phyloP scores from a whole-genome alignment of 2,329 filamentous ascomycete species.

The Claviceps paspali region DNA sequence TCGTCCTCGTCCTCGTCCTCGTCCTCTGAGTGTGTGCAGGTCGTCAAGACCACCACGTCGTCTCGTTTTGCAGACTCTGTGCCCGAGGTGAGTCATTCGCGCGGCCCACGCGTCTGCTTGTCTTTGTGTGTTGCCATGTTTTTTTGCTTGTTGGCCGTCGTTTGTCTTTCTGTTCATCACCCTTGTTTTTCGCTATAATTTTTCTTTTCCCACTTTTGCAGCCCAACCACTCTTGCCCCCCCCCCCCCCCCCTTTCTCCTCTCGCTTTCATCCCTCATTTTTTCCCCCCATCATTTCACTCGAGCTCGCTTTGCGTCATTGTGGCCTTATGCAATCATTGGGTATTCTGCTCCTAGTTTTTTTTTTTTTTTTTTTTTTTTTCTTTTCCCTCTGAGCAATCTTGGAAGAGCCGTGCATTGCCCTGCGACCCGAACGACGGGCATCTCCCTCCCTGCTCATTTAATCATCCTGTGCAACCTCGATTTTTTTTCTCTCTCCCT shows the following conservation, averaged over 20 bases:
- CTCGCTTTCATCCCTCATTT: background rate
- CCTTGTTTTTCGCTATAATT: constrained; percentile 2
- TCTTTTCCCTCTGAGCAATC: background rate
- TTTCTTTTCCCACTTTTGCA: constrained; percentile 2
- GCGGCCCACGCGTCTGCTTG: background rate
- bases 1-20: background rate
- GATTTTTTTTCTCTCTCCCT: background rate
- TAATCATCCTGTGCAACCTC: background rate
- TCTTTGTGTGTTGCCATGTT: constrained; percentile 6
- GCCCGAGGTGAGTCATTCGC: constrained; percentile 6
- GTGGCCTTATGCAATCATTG: background rate
- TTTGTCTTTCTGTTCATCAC: background rate
- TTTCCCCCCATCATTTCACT: background rate
- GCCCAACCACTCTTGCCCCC: background rate
- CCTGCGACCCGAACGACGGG: constrained; percentile 1
- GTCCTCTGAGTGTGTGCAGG: background rate
- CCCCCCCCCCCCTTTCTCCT: background rate
- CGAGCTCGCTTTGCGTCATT: background rate
- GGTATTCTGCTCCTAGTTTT: too few relatives aligned
- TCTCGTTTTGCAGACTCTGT: background rate
- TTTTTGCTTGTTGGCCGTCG: background rate
- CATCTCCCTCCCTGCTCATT: background rate
- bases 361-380: background rate
- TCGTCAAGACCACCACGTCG: background rate
- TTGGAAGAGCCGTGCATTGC: background rate